Evolutionary conservation across 2,329 filamentous ascomycete species (phyloP).

Genomic region (Intubia oerlemansii): DNA sequence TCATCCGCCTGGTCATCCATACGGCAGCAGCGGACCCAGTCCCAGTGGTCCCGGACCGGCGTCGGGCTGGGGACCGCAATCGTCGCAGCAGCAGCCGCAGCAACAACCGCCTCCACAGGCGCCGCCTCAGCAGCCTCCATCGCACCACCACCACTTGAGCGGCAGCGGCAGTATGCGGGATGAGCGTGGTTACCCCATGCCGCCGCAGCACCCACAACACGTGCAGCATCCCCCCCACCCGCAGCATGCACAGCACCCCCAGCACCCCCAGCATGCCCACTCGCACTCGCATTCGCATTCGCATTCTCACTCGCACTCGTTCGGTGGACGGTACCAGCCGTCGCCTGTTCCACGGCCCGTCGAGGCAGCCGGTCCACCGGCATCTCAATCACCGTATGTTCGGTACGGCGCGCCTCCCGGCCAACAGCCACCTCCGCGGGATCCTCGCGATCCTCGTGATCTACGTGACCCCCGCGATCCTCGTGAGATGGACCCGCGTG

Average conservation of each 20-base stretch:
- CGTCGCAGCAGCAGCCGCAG: constrained; percentile 10
- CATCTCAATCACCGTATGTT: constrained; percentile 2
- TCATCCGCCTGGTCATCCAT: constrained; percentile 1
- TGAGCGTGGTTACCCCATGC: constrained; percentile 5
- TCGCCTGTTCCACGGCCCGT: constrained; percentile 8
- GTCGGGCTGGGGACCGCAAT: constrained; percentile 1
- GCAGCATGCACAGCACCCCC: constrained; percentile 6
- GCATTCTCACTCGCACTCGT: constrained; percentile 12
- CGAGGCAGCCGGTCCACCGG: constrained; percentile 4
- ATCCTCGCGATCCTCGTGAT: constrained; percentile 5
- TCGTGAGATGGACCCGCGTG: no score
- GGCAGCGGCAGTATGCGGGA: constrained; percentile 5
- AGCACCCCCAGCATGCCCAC: constrained; percentile 8
- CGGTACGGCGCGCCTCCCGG: constrained; percentile 2
- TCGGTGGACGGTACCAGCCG: constrained; percentile 10
- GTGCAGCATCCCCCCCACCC: constrained; percentile 2
- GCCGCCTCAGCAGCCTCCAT: constrained; percentile 8
- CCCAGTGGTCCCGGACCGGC: constrained; percentile 2
- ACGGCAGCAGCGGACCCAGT: constrained; percentile 6
- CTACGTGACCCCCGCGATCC: constrained; percentile 7
- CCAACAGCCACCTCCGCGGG: not conserved
- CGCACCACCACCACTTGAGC: constrained; percentile 9
- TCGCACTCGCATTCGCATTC: constrained; percentile 11
- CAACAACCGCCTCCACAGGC: constrained; percentile 9
- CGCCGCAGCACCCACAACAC: constrained; percentile 3